Conservation (phyloP, 164 flowering plant genomes). For the Santalum album region DNA sequence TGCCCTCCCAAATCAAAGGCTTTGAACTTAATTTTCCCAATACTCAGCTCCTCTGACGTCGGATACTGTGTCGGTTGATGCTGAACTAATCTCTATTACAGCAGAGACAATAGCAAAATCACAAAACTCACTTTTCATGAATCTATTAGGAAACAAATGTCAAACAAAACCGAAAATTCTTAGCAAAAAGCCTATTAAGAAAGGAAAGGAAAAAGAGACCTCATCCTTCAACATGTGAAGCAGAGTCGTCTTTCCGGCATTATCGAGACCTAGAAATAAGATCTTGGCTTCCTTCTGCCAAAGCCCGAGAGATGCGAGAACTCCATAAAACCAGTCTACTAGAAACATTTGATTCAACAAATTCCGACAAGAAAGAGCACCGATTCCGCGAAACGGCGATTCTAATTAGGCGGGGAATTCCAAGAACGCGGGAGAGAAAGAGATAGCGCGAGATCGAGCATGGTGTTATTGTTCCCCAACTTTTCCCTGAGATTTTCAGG, state of each 20-base stretch:
- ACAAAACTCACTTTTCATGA: neutral
- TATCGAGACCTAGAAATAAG: constrained; percentile 51
- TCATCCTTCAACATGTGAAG: constrained; percentile 61
- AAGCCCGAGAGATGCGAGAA: constrained; percentile 42
- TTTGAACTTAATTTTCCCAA: constrained; percentile 33
- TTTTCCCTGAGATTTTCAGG: neutral
- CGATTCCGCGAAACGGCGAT: neutral
- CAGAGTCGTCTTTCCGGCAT: constrained; percentile 58
- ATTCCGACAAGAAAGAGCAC: neutral
- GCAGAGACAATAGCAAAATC: neutral
- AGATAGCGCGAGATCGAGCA: no score
- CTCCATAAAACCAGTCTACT: constrained; percentile 54
- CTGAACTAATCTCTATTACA: constrained; percentile 24
- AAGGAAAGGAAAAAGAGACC: constrained; percentile 14
- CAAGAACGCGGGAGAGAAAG: neutral
- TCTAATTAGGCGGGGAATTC: neutral
- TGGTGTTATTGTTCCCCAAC: no score
- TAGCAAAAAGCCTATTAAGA: neutral
- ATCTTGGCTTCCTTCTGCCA: constrained; percentile 66
- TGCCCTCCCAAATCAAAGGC: constrained; percentile 57
- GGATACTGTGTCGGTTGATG: constrained; percentile 45
- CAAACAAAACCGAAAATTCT: no score
- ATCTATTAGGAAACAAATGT: no score
- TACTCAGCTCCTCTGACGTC: constrained; percentile 35
- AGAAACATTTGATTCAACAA: constrained; percentile 25